Evolutionary conservation across 768 basidiomycete genomes (phyloP).

Genomic region (Tricholoma hemisulphureum): DNA sequence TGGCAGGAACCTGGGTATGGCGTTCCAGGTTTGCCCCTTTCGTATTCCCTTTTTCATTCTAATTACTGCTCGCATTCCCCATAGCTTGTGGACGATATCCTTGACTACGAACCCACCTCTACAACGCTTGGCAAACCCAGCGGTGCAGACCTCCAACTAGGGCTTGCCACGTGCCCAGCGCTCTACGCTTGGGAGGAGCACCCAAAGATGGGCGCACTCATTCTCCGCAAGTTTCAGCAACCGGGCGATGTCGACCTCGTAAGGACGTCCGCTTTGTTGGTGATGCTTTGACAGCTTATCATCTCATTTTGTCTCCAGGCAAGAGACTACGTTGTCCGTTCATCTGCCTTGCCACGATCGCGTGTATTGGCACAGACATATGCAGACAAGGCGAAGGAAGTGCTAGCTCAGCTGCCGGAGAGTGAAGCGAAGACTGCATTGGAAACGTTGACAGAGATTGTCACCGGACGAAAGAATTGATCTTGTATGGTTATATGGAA

Average conservation of each 20-base stretch:
- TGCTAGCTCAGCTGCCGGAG: constrained; percentile 69
- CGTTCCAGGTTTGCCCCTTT: too few species aligned
- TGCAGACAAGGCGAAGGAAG: constrained; percentile 74
- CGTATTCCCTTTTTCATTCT: too few species aligned
- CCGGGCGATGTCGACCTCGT: constrained; percentile 86
- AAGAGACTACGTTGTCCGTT: constrained; percentile 77
- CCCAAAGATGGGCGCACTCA: constrained; percentile 83
- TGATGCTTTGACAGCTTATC: too few species aligned
- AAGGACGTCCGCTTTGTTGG: too few species aligned
- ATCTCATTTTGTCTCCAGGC: too few species aligned
- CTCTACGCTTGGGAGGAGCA: constrained; percentile 94
- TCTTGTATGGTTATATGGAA: too few species aligned
- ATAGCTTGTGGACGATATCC: constrained; percentile 93
- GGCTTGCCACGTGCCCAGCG: constrained; percentile 89
- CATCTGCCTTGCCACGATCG: constrained; percentile 80
- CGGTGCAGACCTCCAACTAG: constrained; percentile 79
- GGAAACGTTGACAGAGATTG: too few species aligned
- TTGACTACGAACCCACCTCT: constrained; percentile 85
- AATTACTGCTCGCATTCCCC: too few species aligned
- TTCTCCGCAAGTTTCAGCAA: constrained; percentile 76
- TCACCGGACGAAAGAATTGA: too few species aligned
- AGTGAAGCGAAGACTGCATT: constrained; percentile 79
- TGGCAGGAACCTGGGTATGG: too few species aligned
- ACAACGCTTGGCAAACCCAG: constrained; percentile 86
- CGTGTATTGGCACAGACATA: constrained; percentile 74